A percentile compares a stretch with the other conserved stretches of the same genome.
These are phyloP conservation scores for Spongiforma sp. DNA, from an alignment of 1,284 basidiomycete species.

Conservation along the genomic window DNA sequence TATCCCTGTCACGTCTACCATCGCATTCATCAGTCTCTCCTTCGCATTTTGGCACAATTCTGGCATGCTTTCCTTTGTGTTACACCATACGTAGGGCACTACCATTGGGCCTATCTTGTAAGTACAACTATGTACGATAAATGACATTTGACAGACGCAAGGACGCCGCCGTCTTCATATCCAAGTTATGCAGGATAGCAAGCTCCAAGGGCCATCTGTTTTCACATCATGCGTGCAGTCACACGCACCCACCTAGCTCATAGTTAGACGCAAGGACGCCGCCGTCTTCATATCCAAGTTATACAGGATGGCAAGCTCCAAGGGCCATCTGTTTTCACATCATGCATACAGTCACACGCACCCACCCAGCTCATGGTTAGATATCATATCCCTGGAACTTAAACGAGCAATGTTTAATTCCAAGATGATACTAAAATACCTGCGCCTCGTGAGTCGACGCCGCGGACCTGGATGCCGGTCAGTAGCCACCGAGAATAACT, in stretches of 20 bases:
- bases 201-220: background rate
- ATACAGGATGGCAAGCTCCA: background rate
- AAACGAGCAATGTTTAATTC: constrained; percentile 11
- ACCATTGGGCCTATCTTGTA: background rate
- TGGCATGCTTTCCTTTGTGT: constrained; percentile 8
- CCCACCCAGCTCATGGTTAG: background rate
- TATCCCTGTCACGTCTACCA: background rate
- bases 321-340: background rate
- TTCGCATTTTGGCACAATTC: constrained; percentile 10
- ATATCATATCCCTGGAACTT: constrained; percentile 8
- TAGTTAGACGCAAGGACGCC: background rate
- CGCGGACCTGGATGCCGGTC: no score
- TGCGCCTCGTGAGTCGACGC: background rate
- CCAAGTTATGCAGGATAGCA: background rate
- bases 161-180: background rate
- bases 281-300: background rate
- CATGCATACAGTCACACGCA: constrained; percentile 1
- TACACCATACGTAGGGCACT: constrained; percentile 8
- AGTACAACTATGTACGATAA: constrained; percentile 12
- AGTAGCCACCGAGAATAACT: background rate
- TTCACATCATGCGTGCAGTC: background rate
- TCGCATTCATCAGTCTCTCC: background rate
- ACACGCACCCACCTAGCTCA: constrained; percentile 4
- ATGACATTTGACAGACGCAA: background rate
- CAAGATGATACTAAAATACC: no score